phyloP scores from a whole-genome alignment of 441 rosid genomes.

The Aquilaria agallochum region DNA sequence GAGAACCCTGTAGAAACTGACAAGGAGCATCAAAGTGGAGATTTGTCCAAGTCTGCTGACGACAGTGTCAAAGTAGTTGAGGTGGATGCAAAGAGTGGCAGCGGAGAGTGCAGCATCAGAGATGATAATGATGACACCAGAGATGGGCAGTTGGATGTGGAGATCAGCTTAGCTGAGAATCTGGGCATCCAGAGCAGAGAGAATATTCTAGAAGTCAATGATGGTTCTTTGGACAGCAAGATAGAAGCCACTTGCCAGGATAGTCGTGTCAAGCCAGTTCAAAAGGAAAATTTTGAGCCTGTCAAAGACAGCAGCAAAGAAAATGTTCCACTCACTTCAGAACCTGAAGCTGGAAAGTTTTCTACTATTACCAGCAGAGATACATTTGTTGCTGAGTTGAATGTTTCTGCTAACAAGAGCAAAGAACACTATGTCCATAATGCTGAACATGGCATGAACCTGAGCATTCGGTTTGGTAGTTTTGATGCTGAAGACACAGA shows the following conservation, averaged over 20 bases:
- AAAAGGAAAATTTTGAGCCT: neutral
- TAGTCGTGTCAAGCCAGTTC: neutral
- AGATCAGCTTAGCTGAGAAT: too few relatives aligned
- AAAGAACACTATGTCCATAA: conserved; percentile 3
- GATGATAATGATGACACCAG: too few relatives aligned
- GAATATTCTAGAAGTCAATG: conserved; percentile 16
- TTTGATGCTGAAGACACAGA: neutral
- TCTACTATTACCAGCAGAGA: conserved; percentile 6
- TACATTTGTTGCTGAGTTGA: neutral
- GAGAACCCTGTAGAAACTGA: too few relatives aligned
- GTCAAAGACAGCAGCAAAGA: neutral
- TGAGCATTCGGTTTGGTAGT: conserved; percentile 13
- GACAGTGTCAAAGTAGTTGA: too few relatives aligned
- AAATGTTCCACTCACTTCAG: conserved; percentile 2
- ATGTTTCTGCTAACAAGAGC: conserved; percentile 6
- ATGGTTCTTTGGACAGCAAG: conserved; percentile 18
- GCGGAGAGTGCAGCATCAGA: too few relatives aligned
- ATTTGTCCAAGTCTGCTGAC: too few relatives aligned
- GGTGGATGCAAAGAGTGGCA: too few relatives aligned
- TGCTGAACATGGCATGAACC: conserved; percentile 8
- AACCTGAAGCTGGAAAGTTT: conserved; percentile 8
- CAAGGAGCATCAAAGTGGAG: too few relatives aligned
- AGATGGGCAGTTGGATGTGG: too few relatives aligned
- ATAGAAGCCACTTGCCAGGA: conserved; percentile 8
- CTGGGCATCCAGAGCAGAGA: too few relatives aligned